Percentiles rank a stretch among this genome's conserved stretches.
Conservation (phyloP, 179 eudicot genomes). For the Gypsophila paniculata region DNA sequence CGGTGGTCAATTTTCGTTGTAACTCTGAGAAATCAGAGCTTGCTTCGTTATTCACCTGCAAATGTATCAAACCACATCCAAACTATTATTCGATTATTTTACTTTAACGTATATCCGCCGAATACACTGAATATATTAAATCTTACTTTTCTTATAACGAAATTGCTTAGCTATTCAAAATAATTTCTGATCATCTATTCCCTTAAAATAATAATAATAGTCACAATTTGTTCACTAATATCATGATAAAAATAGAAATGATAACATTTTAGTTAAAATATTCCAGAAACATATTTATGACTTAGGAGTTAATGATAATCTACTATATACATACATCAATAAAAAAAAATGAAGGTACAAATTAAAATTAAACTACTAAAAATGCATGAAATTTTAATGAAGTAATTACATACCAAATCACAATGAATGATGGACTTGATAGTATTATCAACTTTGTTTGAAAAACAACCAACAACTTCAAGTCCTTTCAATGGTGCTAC, state of each 20-base stretch:
- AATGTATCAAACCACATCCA: background rate
- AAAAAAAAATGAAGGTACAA: background rate
- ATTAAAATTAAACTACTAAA: background rate
- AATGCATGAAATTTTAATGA: background rate
- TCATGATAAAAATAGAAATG: too few relatives aligned
- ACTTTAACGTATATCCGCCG: too few relatives aligned
- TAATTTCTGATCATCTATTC: too few relatives aligned
- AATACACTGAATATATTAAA: too few relatives aligned
- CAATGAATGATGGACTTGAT: constrained; percentile 13
- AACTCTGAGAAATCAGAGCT: constrained; percentile 3
- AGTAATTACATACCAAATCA: constrained; percentile 6
- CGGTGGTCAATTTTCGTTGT: constrained; percentile 1
- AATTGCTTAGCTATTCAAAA: too few relatives aligned
- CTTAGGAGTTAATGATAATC: too few relatives aligned
- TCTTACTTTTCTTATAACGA: too few relatives aligned
- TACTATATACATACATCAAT: background rate
- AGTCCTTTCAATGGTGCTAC: constrained; percentile 2
- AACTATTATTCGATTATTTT: background rate
- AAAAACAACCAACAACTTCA: constrained; percentile 16
- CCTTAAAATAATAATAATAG: too few relatives aligned
- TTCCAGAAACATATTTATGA: too few relatives aligned
- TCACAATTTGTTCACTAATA: too few relatives aligned
- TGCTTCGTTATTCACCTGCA: background rate
- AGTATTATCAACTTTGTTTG: background rate
- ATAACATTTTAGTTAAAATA: too few relatives aligned